A percentile compares a stretch with the other conserved stretches of the same genome.
phyloP scores from a whole-genome alignment of 2,329 filamentous ascomycete genomes.

The Hyphodiscus sp. region DNA sequence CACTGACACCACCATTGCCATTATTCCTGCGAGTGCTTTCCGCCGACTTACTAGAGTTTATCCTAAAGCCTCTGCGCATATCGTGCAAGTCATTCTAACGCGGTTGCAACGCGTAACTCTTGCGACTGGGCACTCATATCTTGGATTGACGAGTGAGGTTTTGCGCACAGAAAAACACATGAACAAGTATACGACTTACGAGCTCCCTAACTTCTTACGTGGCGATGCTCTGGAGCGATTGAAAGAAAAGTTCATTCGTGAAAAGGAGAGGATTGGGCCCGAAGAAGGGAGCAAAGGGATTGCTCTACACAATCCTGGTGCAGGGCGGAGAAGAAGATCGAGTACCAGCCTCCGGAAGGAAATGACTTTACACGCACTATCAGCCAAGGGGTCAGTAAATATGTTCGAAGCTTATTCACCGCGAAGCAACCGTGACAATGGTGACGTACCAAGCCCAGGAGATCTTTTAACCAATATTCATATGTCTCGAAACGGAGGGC shows the following conservation, averaged over 20 bases:
- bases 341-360: conserved; percentile 74
- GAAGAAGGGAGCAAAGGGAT: conserved; percentile 89
- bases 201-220: conserved; percentile 83
- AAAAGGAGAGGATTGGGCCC: conserved; percentile 72
- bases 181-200: conserved; percentile 85
- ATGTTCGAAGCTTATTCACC: conserved; percentile 22
- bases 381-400: conserved; percentile 15
- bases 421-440: conserved; percentile 28
- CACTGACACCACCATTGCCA: conserved; percentile 94
- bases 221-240: conserved; percentile 76
- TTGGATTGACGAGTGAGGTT: conserved; percentile 87
- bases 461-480: conserved; percentile 78
- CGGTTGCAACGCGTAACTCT: conserved; percentile 91
- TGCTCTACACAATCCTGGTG: conserved; percentile 76
- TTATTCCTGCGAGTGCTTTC: conserved; percentile 95
- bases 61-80: conserved; percentile 92
- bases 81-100: conserved; percentile 94
- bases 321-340: conserved; percentile 61
- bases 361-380: conserved; percentile 59
- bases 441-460: conserved; percentile 55
- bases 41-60: conserved; percentile 87
- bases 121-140: conserved; percentile 88
- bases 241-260: conserved; percentile 86
- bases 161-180: conserved; percentile 88
- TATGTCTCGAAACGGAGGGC: conserved; percentile 53